Conservation (phyloP, 2,329 filamentous ascomycete genomes). For the Microcyclospora pomicola region DNA sequence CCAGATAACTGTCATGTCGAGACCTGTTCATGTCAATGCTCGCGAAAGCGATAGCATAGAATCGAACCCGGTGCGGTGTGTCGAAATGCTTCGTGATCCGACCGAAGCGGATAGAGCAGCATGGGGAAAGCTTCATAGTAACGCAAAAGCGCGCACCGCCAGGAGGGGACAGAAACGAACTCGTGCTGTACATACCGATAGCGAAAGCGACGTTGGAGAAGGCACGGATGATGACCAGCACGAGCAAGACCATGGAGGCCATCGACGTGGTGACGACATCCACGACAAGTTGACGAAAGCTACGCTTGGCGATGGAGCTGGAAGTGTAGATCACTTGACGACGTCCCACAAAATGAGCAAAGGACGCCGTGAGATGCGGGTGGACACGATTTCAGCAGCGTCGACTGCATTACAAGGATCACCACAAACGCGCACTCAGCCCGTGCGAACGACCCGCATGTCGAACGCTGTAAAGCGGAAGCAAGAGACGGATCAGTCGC, state of each 20-base stretch:
- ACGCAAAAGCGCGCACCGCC: neutral
- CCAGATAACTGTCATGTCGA: slow-evolving; percentile 22
- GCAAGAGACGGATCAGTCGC: too few relatives aligned
- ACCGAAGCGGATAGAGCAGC: slow-evolving; percentile 17
- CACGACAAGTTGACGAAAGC: too few relatives aligned
- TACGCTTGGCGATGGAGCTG: too few relatives aligned
- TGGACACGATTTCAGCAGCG: too few relatives aligned
- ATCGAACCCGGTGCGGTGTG: slow-evolving; percentile 4
- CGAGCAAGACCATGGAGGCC: slow-evolving; percentile 2
- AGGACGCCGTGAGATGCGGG: too few relatives aligned
- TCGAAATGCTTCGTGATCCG: slow-evolving; percentile 29
- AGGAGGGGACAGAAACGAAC: neutral
- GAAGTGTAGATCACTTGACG: neutral
- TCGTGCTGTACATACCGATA: slow-evolving; percentile 11
- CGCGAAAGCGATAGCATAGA: neutral
- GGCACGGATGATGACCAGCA: slow-evolving; percentile 3
- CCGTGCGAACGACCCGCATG: too few relatives aligned
- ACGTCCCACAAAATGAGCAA: neutral
- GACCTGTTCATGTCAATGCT: slow-evolving; percentile 5
- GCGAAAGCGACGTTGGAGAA: slow-evolving; percentile 6
- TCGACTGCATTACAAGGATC: too few relatives aligned
- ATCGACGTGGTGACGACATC: neutral
- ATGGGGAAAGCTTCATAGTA: slow-evolving; percentile 6
- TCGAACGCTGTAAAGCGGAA: too few relatives aligned
- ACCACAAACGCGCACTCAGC: too few relatives aligned